Evolutionary conservation across 1,139 yeast species (phyloP).

Genomic region (Debaryomycetaceae sp.): DNA sequence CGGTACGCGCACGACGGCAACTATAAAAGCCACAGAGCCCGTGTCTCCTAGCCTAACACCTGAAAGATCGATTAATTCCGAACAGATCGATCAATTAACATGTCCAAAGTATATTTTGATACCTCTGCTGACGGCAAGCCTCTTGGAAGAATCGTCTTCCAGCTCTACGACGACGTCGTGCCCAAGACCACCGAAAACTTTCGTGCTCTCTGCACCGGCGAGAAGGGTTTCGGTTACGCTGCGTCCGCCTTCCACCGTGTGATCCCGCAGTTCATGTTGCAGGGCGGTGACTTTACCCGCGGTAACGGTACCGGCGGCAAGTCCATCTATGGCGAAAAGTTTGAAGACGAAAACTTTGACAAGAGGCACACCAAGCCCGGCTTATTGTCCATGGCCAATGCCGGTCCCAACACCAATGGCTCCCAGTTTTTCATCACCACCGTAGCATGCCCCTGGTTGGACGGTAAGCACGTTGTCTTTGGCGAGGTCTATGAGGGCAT

Average conservation of each 20-base stretch:
- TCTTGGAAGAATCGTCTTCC: slow-evolving; percentile 68
- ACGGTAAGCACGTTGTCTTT: slow-evolving; percentile 97
- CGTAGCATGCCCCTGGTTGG: slow-evolving; percentile 92
- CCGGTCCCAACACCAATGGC: slow-evolving; percentile 99
- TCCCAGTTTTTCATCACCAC: slow-evolving; percentile 99
- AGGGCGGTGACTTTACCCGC: slow-evolving; percentile 97
- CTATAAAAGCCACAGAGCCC: no score
- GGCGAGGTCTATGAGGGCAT: slow-evolving; percentile 92
- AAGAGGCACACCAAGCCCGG: slow-evolving; percentile 87
- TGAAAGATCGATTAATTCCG: no score
- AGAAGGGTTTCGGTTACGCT: slow-evolving; percentile 93
- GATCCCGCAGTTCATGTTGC: slow-evolving; percentile 96
- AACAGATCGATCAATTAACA: slow-evolving; percentile 7
- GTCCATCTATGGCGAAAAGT: slow-evolving; percentile 94
- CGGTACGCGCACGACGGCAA: neutral
- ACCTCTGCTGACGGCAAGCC: slow-evolving; percentile 54
- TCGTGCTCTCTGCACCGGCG: slow-evolving; percentile 95
- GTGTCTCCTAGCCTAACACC: no score
- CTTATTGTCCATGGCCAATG: slow-evolving; percentile 96
- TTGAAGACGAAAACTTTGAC: slow-evolving; percentile 90
- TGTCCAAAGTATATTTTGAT: slow-evolving; percentile 68
- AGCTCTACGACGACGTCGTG: slow-evolving; percentile 85
- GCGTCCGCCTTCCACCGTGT: slow-evolving; percentile 96
- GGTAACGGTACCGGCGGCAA: slow-evolving; percentile 97
- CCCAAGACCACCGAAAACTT: slow-evolving; percentile 99